These are phyloP conservation scores for Fusarium ambrosium DNA, from an alignment of 2,329 filamentous ascomycete genomes.

Conservation along the genomic window DNA sequence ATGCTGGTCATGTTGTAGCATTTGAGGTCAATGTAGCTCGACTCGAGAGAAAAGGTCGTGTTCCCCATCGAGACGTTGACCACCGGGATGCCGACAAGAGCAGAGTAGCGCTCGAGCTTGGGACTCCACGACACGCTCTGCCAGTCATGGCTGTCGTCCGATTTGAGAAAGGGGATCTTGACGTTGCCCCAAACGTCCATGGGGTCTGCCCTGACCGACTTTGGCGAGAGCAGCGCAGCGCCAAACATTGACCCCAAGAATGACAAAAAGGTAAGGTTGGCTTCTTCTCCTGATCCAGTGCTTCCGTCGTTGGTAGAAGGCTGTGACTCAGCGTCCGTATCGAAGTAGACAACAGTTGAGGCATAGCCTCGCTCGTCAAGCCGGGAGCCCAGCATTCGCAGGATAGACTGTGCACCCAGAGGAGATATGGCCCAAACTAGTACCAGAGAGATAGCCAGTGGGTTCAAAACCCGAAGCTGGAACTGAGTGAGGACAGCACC, in stretches of 20 bases:
- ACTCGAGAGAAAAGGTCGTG: constrained; percentile 16
- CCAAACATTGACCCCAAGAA: constrained; percentile 8
- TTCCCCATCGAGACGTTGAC: constrained; percentile 9
- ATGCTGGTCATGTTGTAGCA: background rate
- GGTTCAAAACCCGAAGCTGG: background rate
- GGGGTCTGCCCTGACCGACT: background rate
- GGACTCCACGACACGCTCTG: background rate
- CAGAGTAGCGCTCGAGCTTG: constrained; percentile 3
- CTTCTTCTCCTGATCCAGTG: background rate
- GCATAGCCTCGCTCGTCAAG: background rate
- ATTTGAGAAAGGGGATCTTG: constrained; percentile 18
- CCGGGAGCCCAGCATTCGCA: background rate
- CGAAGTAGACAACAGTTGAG: background rate
- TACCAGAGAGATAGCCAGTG: background rate
- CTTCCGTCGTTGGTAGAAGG: background rate
- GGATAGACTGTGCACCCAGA: background rate
- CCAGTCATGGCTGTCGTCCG: background rate
- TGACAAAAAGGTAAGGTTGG: background rate
- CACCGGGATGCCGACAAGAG: constrained; percentile 16
- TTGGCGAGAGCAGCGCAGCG: background rate
- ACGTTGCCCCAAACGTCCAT: constrained; percentile 29
- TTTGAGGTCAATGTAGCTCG: constrained; percentile 20
- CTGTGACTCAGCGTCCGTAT: background rate
- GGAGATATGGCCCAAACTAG: background rate
- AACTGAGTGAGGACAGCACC: background rate